A percentile compares a stretch with the other conserved stretches of the same genome.
phyloP scores from a whole-genome alignment of 148 eudicot genomes.

The Beta vulgaris region DNA sequence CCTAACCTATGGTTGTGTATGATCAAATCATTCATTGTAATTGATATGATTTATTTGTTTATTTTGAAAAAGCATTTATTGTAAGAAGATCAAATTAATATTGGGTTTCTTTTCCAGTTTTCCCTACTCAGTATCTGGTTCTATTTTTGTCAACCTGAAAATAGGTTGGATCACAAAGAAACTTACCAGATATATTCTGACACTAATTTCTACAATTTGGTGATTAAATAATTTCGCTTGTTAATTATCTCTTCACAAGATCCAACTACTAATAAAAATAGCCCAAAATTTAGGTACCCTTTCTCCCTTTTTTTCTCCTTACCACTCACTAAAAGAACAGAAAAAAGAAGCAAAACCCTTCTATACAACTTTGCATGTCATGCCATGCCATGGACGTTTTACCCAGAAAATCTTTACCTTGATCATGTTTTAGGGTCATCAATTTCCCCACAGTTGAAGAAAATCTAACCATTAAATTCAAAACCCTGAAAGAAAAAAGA shows the following conservation, averaged over 20 bases:
- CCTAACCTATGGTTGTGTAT: too few species aligned
- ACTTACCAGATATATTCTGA: background rate
- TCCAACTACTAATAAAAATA: conserved; percentile 9
- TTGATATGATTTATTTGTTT: too few species aligned
- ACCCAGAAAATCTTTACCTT: conserved; percentile 10
- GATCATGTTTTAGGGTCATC: conserved; percentile 5
- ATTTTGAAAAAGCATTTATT: too few species aligned
- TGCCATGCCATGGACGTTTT: too few species aligned
- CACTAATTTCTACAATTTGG: background rate
- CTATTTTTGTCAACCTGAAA: conserved; percentile 13
- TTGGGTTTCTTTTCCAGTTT: too few species aligned
- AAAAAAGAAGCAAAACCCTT: background rate
- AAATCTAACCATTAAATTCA: background rate
- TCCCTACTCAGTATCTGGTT: too few species aligned
- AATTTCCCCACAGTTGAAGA: background rate
- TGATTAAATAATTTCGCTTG: background rate
- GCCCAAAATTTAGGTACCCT: conserved; percentile 8
- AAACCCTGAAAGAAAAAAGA: background rate
- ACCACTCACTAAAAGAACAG: conserved; percentile 9
- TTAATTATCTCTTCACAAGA: background rate
- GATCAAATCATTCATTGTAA: too few species aligned
- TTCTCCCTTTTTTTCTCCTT: conserved; percentile 22
- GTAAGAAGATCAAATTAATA: too few species aligned
- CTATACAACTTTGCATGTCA: conserved; percentile 6
- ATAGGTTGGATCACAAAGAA: conserved; percentile 13